phyloP scores from a whole-genome alignment of 345 rosid genomes.

The Barbarea vulgaris region DNA sequence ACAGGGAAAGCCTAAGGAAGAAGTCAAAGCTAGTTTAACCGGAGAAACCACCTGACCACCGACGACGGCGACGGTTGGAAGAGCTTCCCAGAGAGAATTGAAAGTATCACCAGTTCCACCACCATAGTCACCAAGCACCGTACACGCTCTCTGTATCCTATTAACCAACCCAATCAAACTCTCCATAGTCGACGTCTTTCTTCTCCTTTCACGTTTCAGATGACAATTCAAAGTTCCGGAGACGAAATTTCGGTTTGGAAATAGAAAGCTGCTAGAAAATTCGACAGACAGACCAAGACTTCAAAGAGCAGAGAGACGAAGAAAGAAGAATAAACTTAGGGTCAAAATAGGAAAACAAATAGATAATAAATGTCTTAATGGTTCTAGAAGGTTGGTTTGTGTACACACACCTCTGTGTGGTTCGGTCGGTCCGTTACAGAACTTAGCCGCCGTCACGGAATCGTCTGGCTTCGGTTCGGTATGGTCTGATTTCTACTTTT shows the following conservation, averaged over 20 bases:
- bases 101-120: conserved; percentile 69
- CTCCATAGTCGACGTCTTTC: conserved; percentile 88
- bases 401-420: neutral
- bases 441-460: neutral
- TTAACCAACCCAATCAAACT: conserved; percentile 88
- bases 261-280: conserved; percentile 22
- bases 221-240: conserved; percentile 2
- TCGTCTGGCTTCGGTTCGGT: neutral
- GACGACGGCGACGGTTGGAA: conserved; percentile 83
- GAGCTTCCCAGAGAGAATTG: conserved; percentile 97
- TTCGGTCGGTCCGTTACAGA: conserved; percentile 7
- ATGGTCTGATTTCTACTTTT: neutral
- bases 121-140: conserved; percentile 90
- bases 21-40: neutral
- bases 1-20: conserved; percentile 17
- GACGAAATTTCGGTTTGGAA: conserved; percentile 2
- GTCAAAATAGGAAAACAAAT: neutral
- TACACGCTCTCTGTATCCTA: conserved; percentile 92
- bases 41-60: conserved; percentile 75
- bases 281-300: conserved; percentile 23
- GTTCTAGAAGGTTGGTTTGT: conserved; percentile 21
- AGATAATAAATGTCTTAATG: conserved; percentile 19
- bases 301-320: conserved; percentile 4
- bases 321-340: neutral
- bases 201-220: conserved; percentile 20